Evolutionary conservation across 306 rosid species (phyloP).

Genomic region (Prunus kanzakura): DNA sequence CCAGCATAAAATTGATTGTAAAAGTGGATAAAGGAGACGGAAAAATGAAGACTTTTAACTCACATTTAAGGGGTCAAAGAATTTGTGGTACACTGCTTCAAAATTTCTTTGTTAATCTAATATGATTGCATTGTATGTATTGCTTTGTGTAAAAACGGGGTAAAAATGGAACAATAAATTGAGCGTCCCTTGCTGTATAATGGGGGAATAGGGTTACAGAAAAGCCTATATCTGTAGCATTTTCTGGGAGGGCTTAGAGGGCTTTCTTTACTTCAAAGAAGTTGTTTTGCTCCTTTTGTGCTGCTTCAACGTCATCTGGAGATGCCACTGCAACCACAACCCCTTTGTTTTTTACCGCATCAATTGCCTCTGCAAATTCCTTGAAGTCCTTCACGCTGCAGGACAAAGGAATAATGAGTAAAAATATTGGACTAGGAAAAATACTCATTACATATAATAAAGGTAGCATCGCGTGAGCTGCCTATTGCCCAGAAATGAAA

Average conservation of each 20-base stretch:
- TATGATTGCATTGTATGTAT: background rate
- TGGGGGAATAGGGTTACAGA: background rate
- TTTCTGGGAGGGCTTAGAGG: slow-evolving; percentile 31
- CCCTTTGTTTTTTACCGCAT: slow-evolving; percentile 77
- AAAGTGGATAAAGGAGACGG: no score
- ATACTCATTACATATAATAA: background rate
- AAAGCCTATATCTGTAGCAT: background rate
- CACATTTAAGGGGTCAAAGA: background rate
- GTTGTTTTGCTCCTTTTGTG: slow-evolving; percentile 52
- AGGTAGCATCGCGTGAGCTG: background rate
- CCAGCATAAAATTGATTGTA: no score
- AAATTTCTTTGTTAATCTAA: background rate
- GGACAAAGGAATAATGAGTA: slow-evolving; percentile 4
- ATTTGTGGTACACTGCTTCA: background rate
- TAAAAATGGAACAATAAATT: background rate
- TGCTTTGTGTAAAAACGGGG: slow-evolving; percentile 4
- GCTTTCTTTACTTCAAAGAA: slow-evolving; percentile 88
- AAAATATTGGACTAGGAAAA: background rate
- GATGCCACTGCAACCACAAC: slow-evolving; percentile 95
- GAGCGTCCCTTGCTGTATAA: background rate
- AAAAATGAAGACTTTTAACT: background rate
- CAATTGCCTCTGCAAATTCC: slow-evolving; percentile 65
- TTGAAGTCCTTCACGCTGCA: slow-evolving; percentile 86
- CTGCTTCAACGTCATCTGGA: slow-evolving; percentile 76
- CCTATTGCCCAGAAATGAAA: background rate